phyloP scores from a whole-genome alignment of 1,284 basidiomycete species.

The Ceratobasidium papillatum region DNA sequence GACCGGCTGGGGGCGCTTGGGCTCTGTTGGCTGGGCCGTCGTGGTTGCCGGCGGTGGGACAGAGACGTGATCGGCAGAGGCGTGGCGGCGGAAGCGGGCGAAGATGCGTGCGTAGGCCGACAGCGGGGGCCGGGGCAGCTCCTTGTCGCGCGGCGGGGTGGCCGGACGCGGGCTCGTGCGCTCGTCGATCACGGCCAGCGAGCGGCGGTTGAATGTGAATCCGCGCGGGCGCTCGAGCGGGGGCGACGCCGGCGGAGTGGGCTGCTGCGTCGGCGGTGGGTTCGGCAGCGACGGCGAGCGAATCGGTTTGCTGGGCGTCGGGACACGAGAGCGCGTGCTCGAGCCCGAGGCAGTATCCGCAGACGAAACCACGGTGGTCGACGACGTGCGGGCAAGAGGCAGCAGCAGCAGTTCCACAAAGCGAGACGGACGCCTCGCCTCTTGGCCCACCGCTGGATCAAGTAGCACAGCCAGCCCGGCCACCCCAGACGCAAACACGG shows the following conservation, averaged over 20 bases:
- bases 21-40: background rate
- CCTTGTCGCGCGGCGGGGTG: background rate
- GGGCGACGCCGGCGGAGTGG: constrained; percentile 12
- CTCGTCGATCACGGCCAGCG: constrained; percentile 34
- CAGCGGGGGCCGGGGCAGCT: background rate
- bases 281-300: background rate
- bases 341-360: constrained; percentile 20
- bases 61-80: constrained; percentile 18
- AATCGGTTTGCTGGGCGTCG: background rate
- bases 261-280: background rate
- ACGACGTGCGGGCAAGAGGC: background rate
- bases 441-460: background rate
- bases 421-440: background rate
- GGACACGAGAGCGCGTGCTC: constrained; percentile 7
- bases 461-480: constrained; percentile 11
- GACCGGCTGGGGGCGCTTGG: constrained; percentile 23
- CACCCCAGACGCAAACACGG: constrained; percentile 10
- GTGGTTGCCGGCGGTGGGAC: constrained; percentile 1
- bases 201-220: constrained; percentile 15
- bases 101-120: constrained; percentile 29
- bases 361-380: constrained; percentile 12
- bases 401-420: background rate
- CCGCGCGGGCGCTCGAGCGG: background rate
- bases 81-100: constrained; percentile 22
- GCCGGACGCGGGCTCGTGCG: constrained; percentile 5